phyloP scores from a whole-genome alignment of 179 eudicot species.

The Corrigiola litoralis region DNA sequence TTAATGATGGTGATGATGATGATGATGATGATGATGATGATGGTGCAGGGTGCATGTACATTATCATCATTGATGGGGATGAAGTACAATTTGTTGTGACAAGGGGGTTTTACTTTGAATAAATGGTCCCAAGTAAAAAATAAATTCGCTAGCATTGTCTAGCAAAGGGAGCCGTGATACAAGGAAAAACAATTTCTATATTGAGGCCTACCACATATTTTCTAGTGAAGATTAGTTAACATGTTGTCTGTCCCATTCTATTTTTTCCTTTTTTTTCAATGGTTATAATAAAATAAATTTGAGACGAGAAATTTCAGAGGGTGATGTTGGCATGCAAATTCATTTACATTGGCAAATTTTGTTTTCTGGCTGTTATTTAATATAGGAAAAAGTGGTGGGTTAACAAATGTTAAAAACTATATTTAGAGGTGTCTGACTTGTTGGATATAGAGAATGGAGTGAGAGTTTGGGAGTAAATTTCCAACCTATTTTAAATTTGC shows the following conservation, averaged over 20 bases:
- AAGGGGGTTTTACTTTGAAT: background rate
- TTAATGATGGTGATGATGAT: background rate
- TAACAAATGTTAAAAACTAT: too few species aligned
- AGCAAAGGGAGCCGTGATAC: constrained; percentile 9
- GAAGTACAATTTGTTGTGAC: background rate
- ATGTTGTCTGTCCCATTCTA: constrained; percentile 9
- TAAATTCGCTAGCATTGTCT: too few species aligned
- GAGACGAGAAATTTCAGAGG: too few species aligned
- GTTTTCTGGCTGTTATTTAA: too few species aligned
- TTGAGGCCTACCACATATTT: constrained; percentile 16
- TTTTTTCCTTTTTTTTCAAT: background rate
- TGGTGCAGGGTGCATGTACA: background rate
- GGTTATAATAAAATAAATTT: background rate
- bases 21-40: background rate
- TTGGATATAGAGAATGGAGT: too few species aligned
- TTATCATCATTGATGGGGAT: background rate
- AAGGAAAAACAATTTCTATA: constrained; percentile 14
- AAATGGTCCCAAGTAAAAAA: constrained; percentile 7
- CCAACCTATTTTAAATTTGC: too few species aligned
- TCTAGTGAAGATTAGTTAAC: background rate
- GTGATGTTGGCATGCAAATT: too few species aligned
- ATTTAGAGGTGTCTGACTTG: too few species aligned
- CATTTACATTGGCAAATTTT: too few species aligned
- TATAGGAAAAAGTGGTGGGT: too few species aligned
- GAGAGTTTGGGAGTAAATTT: too few species aligned